Base-by-base conservation (phyloP, 2,329 filamentous ascomycete genomes). In the Thermomyces lanuginosus region DNA sequence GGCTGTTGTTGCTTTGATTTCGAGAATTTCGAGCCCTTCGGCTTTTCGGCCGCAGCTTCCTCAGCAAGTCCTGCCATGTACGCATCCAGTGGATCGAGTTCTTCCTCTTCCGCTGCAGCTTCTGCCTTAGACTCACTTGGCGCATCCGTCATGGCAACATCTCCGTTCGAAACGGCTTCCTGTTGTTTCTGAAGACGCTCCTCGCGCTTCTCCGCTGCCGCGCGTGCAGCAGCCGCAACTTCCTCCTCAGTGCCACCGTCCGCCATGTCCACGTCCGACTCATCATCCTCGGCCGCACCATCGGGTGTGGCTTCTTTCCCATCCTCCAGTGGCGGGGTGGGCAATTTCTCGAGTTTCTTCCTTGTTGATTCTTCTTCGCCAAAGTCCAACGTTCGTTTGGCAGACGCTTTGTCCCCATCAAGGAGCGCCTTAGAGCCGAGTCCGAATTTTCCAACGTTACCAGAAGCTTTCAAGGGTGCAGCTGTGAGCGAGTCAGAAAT, bases 31-130 rank as follows among this genome's bases (percentile, higher is more conserved):
- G 42, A 35, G 26, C 49, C 43, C 23, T 37, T 39, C 6, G 33
- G 43, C 35, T 55, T 57, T 31, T 54, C 59, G n/a, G 49, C 44
- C 6, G 57, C 53, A 22, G 51, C 51, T 9, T 66, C 51, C 29
- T 70, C 64, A 3, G 58, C 58, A 26, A 77, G 61, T 34, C 67
- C 70, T 27, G 73, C 76, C 89, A 98, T 98, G 58, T 91, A 98
- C n/a, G 83, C 86, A 56, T 98, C 89, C 19, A 98, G 61, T 5
- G 89, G 82, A 49, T 98, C 89, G 18, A 89, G 57, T 16, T 80
- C 71, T 23, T 83, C 80, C 29, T 31, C 28, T 5, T 82, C 54
- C 20, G 33, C 44, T 15, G 51, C 47, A 4, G 43, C 36, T 12
- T 58, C 53, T 40, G 56, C 58, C 21, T 54, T 56, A 33, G 52